Conservation (phyloP, 2,329 filamentous ascomycete genomes). For the Fonsecaea nubica region DNA sequence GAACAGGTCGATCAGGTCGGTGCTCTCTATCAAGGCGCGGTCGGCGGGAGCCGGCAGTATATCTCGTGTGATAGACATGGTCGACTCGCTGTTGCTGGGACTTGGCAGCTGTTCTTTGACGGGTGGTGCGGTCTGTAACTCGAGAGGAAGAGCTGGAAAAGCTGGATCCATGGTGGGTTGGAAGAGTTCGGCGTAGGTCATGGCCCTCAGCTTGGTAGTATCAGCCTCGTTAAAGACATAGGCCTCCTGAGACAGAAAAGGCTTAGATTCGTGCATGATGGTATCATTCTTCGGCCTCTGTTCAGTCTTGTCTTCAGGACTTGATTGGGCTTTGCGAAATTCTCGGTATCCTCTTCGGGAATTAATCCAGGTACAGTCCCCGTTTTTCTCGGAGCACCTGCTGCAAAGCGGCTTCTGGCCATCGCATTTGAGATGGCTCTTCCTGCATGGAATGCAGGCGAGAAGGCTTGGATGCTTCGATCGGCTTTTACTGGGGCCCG, state of each 20-base stretch:
- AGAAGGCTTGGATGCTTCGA: conserved; percentile 45
- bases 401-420: conserved; percentile 69
- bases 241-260: conserved; percentile 23
- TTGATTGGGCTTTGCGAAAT: conserved; percentile 34
- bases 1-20: conserved; percentile 59
- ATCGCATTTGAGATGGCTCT: conserved; percentile 78
- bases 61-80: conserved; percentile 33
- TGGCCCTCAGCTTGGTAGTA: conserved; percentile 31
- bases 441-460: conserved; percentile 57
- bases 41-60: conserved; percentile 15
- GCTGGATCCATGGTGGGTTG: conserved; percentile 37
- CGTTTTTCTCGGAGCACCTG: conserved; percentile 66
- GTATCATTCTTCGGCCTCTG: conserved; percentile 24
- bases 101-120: conserved; percentile 17
- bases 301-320: conserved; percentile 17
- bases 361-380: conserved; percentile 61
- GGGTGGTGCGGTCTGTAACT: conserved; percentile 26
- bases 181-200: conserved; percentile 36
- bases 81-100: conserved; percentile 33
- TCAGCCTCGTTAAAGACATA: conserved; percentile 30
- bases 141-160: conserved; percentile 36
- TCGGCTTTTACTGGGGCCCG: conserved; percentile 34
- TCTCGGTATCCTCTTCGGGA: conserved; percentile 38
- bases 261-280: conserved; percentile 21
- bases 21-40: conserved; percentile 26